phyloP scores from a whole-genome alignment of 192 early-diverging fungal genomes.

The Rhizophagus clarus region DNA sequence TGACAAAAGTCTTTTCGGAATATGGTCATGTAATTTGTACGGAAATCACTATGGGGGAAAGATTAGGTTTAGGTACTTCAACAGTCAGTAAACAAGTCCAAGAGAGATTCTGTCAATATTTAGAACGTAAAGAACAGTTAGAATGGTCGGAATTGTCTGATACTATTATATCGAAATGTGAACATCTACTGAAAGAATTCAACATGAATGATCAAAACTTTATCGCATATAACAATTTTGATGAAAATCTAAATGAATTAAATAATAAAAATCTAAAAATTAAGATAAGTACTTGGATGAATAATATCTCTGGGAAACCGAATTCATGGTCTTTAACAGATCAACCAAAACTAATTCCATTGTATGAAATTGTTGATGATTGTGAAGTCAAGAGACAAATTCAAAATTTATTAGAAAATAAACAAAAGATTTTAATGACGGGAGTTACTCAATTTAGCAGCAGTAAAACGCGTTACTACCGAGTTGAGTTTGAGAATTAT shows the following conservation, averaged over 20 bases:
- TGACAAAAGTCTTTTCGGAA: background rate
- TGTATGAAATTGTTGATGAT: background rate
- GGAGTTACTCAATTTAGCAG: background rate
- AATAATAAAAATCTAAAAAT: too few species aligned
- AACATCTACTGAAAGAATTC: background rate
- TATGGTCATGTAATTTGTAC: background rate
- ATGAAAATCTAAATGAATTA: background rate
- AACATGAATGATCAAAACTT: background rate
- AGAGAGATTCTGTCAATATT: background rate
- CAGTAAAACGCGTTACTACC: background rate
- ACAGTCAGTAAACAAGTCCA: background rate
- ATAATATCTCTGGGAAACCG: background rate
- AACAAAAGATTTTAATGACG: background rate
- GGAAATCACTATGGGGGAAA: background rate
- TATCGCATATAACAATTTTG: background rate
- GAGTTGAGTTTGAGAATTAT: background rate
- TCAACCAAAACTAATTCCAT: background rate
- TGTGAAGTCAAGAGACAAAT: background rate
- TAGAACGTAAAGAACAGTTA: background rate
- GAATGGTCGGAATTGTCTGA: background rate
- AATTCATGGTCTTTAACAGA: background rate
- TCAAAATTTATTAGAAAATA: background rate
- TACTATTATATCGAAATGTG: background rate
- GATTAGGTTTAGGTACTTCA: background rate
- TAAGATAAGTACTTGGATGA: background rate